Evolutionary conservation across 345 rosid species (phyloP), one percentile per base, ranked within the genome.

Genomic region (Combretum micranthum): DNA sequence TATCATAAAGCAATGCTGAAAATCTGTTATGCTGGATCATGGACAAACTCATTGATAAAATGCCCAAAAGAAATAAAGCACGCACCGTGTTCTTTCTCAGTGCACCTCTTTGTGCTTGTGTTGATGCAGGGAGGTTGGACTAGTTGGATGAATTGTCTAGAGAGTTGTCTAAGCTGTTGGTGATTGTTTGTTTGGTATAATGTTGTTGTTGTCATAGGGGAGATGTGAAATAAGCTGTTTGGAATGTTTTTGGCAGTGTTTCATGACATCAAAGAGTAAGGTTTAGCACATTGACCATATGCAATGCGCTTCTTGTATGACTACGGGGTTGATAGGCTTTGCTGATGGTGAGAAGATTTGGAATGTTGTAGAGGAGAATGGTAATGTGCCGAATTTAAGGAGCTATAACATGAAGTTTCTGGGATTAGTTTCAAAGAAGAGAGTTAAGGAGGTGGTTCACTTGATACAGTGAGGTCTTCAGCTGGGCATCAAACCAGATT

Each of bases 21-120:
- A 51, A 15, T 76, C 76, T 0, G 88, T 81, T 21, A 82, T 89
- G 92, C 69, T 64, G 47, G 84, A 86, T 45, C 54, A 80, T 42
- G 94, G 88, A 6, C 79, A 68, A 78, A 60, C 54, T 85, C 87
- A 80, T 88, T 78, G 91, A 84, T 57, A 89, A 84, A 84, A 84
- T 89, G 91, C 76, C 80, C 2, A 67, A 66, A 2, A 44, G 84
- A 13, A 78, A 70, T 17, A 80, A 92, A 52, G 68, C 64, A 11
- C 81, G 79, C 49, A 84, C 95, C 9, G 75, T 77, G 6, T 57
- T 77, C 69, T 81, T 95, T 13, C 77, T 80, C 66, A 89, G 84
- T 50, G 76, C 85, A 0, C 71, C 86, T 13, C 52, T 82, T 18
- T 76, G 75, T 13, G 92, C 90, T 1, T 79, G 72, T 56, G 74